These are phyloP conservation scores for Lepidium africanum DNA, from an alignment of 345 rosid genomes.

Conservation along the genomic window DNA sequence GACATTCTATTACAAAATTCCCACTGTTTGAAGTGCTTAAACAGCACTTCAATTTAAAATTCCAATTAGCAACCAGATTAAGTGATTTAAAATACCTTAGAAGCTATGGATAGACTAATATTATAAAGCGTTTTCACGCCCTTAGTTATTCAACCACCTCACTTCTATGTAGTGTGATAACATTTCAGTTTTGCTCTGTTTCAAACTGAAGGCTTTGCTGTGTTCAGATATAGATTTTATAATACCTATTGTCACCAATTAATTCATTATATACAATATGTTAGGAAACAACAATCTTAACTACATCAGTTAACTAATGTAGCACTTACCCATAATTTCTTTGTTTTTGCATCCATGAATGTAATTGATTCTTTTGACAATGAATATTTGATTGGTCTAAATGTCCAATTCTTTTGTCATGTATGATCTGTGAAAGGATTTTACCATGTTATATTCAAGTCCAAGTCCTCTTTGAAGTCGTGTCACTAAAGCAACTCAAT, in stretches of 20 bases:
- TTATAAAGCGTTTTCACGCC: background rate
- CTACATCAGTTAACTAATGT: background rate
- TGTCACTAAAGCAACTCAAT: conserved; percentile 33
- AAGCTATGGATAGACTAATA: background rate
- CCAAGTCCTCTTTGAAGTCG: background rate
- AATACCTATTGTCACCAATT: background rate
- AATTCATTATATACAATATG: background rate
- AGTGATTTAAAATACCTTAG: background rate
- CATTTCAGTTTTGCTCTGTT: background rate
- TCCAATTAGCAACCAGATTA: background rate
- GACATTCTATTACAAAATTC: background rate
- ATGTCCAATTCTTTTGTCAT: background rate
- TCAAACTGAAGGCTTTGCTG: background rate
- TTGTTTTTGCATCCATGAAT: background rate
- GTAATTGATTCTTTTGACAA: background rate
- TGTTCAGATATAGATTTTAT: background rate
- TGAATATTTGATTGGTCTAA: background rate
- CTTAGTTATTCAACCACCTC: background rate
- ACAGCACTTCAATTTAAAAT: background rate
- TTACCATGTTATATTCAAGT: background rate
- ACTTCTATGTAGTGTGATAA: background rate
- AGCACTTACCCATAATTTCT: background rate
- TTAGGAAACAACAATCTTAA: background rate
- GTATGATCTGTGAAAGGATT: background rate
- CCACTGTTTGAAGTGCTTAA: background rate